These are phyloP conservation scores for Epichloe glyceriae DNA, from an alignment of 2,329 filamentous ascomycete genomes.

Conservation along the genomic window DNA sequence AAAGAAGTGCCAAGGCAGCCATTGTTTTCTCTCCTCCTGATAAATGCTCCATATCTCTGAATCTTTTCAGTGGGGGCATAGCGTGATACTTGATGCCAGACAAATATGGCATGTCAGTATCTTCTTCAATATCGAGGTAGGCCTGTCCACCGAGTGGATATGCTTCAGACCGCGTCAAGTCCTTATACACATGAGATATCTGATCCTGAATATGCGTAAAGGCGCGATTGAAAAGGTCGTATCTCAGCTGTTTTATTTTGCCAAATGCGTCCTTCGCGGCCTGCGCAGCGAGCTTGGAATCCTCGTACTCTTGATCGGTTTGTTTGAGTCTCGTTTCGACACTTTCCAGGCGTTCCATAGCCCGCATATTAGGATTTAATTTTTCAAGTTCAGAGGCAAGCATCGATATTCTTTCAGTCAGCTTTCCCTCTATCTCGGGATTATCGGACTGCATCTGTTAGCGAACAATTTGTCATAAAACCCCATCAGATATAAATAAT, in stretches of 20 bases:
- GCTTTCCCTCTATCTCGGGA: constrained; percentile 56
- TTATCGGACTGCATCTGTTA: constrained; percentile 52
- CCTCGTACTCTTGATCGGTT: constrained; percentile 81
- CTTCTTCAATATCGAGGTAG: constrained; percentile 84
- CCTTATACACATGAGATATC: constrained; percentile 87
- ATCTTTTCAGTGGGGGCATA: constrained; percentile 96
- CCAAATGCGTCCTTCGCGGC: constrained; percentile 74
- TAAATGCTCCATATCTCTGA: constrained; percentile 97
- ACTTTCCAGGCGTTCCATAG: constrained; percentile 77
- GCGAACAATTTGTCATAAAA: constrained; percentile 3
- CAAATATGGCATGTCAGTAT: constrained; percentile 91
- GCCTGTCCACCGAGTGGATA: constrained; percentile 84
- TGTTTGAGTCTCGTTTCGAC: constrained; percentile 72
- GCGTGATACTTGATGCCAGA: constrained; percentile 96
- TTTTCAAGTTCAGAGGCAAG: constrained; percentile 77
- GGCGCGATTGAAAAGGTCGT: constrained; percentile 87
- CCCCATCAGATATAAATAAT: background rate
- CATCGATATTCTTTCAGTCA: constrained; percentile 64
- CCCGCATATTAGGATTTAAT: constrained; percentile 92
- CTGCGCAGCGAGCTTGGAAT: constrained; percentile 62
- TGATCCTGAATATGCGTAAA: constrained; percentile 92
- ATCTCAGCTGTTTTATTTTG: constrained; percentile 66
- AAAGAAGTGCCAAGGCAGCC: constrained; percentile 89
- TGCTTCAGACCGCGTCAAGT: constrained; percentile 79
- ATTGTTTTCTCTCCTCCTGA: constrained; percentile 98